These are phyloP conservation scores for Hypocreales sp. DNA, from an alignment of 2,329 filamentous ascomycete genomes.

Conservation along the genomic window DNA sequence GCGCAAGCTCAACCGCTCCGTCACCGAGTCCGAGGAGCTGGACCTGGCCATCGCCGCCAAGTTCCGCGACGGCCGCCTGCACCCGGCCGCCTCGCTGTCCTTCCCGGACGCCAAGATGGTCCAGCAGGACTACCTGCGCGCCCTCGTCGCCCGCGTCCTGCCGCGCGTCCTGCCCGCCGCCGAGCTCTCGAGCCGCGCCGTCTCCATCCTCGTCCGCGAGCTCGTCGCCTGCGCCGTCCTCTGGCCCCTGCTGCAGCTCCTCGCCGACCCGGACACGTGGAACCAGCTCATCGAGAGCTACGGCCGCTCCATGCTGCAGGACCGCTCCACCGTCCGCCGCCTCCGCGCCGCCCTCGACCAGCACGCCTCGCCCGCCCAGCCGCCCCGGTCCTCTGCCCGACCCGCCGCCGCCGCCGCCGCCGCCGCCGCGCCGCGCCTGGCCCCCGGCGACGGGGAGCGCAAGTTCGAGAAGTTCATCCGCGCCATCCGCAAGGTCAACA, in stretches of 20 bases:
- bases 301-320: constrained; percentile 75
- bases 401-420: constrained; percentile 44
- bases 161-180: constrained; percentile 58
- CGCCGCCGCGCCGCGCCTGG: constrained; percentile 64
- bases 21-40: constrained; percentile 93
- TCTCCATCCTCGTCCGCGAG: constrained; percentile 70
- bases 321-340: constrained; percentile 86
- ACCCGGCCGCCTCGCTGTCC: constrained; percentile 68
- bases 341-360: constrained; percentile 84
- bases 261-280: constrained; percentile 92
- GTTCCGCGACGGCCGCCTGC: constrained; percentile 76
- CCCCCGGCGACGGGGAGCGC: constrained; percentile 70
- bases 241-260: constrained; percentile 60
- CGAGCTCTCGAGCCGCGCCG: constrained; percentile 65
- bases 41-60: constrained; percentile 92
- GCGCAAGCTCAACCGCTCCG: constrained; percentile 69
- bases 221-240: constrained; percentile 88
- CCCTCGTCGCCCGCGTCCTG: constrained; percentile 55
- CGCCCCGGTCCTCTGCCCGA: constrained; percentile 44
- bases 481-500: constrained; percentile 74
- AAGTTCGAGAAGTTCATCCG: constrained; percentile 92
- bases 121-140: constrained; percentile 79
- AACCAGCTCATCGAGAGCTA: constrained; percentile 90
- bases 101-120: constrained; percentile 72
- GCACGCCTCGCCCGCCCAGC: constrained; percentile 66